Conservation (phyloP, 805 yeast species). For the Debaryomyces tyrocola region DNA sequence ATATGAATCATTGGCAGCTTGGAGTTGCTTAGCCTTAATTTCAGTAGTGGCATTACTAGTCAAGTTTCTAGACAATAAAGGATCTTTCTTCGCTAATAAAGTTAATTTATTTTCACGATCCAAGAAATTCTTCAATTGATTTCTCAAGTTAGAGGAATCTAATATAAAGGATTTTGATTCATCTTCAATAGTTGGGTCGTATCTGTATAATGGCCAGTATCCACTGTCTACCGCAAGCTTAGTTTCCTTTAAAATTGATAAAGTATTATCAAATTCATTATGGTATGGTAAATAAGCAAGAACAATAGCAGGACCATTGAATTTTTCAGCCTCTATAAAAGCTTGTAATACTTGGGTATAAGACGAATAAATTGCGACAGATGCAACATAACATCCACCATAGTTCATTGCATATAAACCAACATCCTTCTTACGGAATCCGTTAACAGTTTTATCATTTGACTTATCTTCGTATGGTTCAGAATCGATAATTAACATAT, state of each 20-base stretch:
- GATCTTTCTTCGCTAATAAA: constrained; percentile 66
- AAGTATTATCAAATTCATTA: constrained; percentile 62
- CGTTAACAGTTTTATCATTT: constrained; percentile 33
- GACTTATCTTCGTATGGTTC: constrained; percentile 58
- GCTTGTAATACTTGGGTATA: constrained; percentile 92
- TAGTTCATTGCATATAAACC: constrained; percentile 95
- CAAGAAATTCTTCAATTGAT: constrained; percentile 73
- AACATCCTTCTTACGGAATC: constrained; percentile 79
- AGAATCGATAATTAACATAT: constrained; percentile 83
- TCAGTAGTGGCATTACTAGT: constrained; percentile 59
- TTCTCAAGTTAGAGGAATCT: constrained; percentile 80
- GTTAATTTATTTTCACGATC: constrained; percentile 90
- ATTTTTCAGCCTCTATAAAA: constrained; percentile 83
- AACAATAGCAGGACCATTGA: constrained; percentile 87
- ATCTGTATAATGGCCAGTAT: constrained; percentile 95
- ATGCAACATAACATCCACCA: constrained; percentile 86
- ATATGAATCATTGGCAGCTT: constrained; percentile 75
- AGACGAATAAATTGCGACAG: constrained; percentile 90
- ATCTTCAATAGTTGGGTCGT: constrained; percentile 59
- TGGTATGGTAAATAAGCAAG: constrained; percentile 84
- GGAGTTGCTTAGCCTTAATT: constrained; percentile 57
- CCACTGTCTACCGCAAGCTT: constrained; percentile 90
- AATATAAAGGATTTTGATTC: constrained; percentile 65
- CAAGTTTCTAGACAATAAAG: constrained; percentile 75
- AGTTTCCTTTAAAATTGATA: constrained; percentile 79